Conservation (phyloP, 2,329 filamentous ascomycete species). For the Botrytis squamosa region DNA sequence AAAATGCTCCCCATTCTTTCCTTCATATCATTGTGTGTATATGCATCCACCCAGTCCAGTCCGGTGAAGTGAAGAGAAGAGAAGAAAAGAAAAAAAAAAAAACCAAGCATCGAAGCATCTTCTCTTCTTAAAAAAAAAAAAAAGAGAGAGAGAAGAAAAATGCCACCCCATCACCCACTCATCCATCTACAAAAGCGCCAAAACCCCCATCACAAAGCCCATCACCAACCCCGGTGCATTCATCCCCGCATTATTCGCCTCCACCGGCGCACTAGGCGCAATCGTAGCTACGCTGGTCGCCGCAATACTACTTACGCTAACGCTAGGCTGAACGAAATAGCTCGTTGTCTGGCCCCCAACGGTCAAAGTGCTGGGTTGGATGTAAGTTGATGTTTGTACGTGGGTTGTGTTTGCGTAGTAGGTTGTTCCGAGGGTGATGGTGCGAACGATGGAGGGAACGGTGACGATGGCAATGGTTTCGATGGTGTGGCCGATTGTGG, state of each 20-base stretch:
- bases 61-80: not conserved
- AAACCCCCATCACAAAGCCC: constrained; percentile 33
- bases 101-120: not conserved
- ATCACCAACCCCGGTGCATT: constrained; percentile 30
- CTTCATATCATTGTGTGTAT: not conserved
- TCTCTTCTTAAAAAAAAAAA: no score
- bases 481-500: constrained; percentile 30
- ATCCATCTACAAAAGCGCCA: constrained; percentile 27
- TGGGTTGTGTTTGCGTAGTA: not conserved
- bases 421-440: constrained; percentile 24
- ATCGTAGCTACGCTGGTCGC: not conserved
- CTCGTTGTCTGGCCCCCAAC: not conserved
- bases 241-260: constrained; percentile 29
- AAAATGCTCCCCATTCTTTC: not conserved
- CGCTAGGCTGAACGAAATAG: constrained; percentile 17
- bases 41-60: not conserved
- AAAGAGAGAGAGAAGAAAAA: no score
- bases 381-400: not conserved
- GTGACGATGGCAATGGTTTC: constrained; percentile 31
- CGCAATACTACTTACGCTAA: not conserved
- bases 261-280: constrained; percentile 28
- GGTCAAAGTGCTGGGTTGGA: constrained; percentile 8
- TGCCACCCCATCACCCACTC: not conserved
- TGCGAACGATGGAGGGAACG: constrained; percentile 29
- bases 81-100: not conserved